Conservation (phyloP, 2,329 filamentous ascomycete species). For the Penicillium sclerotigenum region DNA sequence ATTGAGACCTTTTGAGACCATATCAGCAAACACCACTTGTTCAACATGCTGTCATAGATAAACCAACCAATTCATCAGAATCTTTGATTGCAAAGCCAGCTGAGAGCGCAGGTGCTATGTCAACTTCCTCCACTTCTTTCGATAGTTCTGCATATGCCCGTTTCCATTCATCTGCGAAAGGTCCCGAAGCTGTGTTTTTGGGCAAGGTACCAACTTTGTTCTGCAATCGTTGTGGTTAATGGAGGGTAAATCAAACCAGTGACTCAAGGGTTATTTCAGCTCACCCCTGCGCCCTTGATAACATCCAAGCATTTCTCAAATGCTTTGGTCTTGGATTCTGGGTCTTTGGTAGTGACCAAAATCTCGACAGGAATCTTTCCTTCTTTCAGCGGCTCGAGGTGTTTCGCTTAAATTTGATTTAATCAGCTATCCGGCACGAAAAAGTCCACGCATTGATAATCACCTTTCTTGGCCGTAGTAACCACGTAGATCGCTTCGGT, state of each 20-base stretch:
- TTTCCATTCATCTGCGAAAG: constrained; percentile 96
- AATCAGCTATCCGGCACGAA: constrained; percentile 6
- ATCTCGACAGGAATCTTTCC: constrained; percentile 92
- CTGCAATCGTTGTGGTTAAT: constrained; percentile 40
- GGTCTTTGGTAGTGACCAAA: constrained; percentile 85
- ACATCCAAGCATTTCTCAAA: constrained; percentile 79
- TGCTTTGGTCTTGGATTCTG: constrained; percentile 84
- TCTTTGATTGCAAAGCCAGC: constrained; percentile 90
- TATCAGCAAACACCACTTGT: constrained; percentile 12
- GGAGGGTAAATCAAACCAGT: not conserved
- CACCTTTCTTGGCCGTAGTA: constrained; percentile 96
- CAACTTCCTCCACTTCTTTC: constrained; percentile 84
- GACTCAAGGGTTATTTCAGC: constrained; percentile 34
- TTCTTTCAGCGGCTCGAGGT: constrained; percentile 85
- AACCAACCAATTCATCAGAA: constrained; percentile 73
- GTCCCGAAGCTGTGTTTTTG: constrained; percentile 80
- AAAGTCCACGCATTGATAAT: constrained; percentile 1
- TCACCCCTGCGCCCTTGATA: constrained; percentile 82
- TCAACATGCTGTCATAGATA: not conserved
- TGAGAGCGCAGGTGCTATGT: constrained; percentile 79
- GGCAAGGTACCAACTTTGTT: constrained; percentile 85
- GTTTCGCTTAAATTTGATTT: constrained; percentile 64
- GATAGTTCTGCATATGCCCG: constrained; percentile 71
- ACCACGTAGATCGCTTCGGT: constrained; percentile 84
- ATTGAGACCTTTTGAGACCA: constrained; percentile 64